Evolutionary conservation across 2,329 filamentous ascomycete species (phyloP).

Genomic region (Penicillium psychrosexuale): DNA sequence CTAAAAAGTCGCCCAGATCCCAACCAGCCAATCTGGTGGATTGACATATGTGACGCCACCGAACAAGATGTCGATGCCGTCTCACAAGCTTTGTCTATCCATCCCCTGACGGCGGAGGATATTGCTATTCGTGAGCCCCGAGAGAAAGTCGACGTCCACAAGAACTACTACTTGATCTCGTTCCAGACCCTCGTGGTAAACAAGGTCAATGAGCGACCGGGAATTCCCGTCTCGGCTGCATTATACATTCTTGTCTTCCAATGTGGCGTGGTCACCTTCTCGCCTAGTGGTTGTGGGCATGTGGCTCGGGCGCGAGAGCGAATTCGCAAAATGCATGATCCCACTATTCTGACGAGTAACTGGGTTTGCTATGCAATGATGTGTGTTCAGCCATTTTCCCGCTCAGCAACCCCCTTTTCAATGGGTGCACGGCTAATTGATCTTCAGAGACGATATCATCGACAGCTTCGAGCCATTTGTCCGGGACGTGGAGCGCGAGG

Average conservation of each 20-base stretch:
- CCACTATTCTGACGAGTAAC: constrained; percentile 85
- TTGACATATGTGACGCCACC: constrained; percentile 84
- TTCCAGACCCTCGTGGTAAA: constrained; percentile 81
- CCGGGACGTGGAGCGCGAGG: constrained; percentile 75
- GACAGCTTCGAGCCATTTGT: constrained; percentile 90
- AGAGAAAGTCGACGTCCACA: constrained; percentile 96
- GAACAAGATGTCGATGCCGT: constrained; percentile 81
- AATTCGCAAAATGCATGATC: constrained; percentile 85
- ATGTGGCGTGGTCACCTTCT: constrained; percentile 89
- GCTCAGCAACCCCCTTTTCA: no score
- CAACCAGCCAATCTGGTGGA: constrained; percentile 72
- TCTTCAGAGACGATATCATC: constrained; percentile 82
- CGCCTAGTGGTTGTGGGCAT: constrained; percentile 79
- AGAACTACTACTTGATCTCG: constrained; percentile 93
- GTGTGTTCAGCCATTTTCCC: constrained; percentile 49
- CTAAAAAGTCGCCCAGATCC: constrained; percentile 11
- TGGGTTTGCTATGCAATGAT: constrained; percentile 99
- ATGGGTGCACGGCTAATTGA: not conserved
- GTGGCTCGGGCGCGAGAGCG: constrained; percentile 81
- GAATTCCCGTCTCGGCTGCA: constrained; percentile 83
- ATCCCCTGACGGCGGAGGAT: constrained; percentile 91
- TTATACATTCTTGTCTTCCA: constrained; percentile 95
- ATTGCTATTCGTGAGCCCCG: constrained; percentile 90
- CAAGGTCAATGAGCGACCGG: constrained; percentile 63
- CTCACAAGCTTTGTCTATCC: constrained; percentile 87